Base-by-base conservation (phyloP, 495 filamentous ascomycete species). In the Talaromyces wortmannii region DNA sequence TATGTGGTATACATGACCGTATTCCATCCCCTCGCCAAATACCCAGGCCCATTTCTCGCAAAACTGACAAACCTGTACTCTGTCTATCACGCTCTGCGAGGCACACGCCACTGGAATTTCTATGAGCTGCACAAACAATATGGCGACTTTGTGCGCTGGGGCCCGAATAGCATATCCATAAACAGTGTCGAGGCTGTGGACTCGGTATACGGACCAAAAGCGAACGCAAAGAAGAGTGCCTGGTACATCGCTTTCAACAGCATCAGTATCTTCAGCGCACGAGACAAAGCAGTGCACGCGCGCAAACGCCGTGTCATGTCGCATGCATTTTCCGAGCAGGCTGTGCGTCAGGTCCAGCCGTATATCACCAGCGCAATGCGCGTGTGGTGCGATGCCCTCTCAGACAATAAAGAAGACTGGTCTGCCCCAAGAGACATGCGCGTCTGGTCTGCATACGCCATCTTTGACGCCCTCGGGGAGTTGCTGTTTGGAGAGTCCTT, bases 391-490 rank as follows among this genome's bases (percentile, higher is more conserved):
- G 12, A 2, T 33, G 33, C 42, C 6, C 29, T 55, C 4, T 15
- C 7, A 8, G 29, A 46, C 5, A 7, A n/a, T 7, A 12, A 30
- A 5, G 6, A n/a, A 4, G 45, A 55, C 16, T 46, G 52, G 47
- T 50, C 47, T 3, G 4, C 7, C 7, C 47, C 47, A 6, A 50
- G 12, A 12, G 42, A 86, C 63, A 78, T 87, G 71, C 71, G 80
- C 0, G 70, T 80, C 55, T 86, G 82, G 77, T 76, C 73, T 57
- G 84, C 82, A 60, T 88, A 80, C 67, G 72, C 87, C 7, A 78
- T 78, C 52, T 87, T 87, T 71, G 86, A 89, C 59, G 81, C 87
- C 23, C 78, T 90, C 59, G 85, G 84, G 2, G 83, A 87, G 49
- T 60, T 89, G 8, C 78, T 76, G 59, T 90, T 87, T 59, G 85